These are phyloP conservation scores for Ganoderma lucidum DNA, from an alignment of 1,284 basidiomycete genomes.

Conservation along the genomic window DNA sequence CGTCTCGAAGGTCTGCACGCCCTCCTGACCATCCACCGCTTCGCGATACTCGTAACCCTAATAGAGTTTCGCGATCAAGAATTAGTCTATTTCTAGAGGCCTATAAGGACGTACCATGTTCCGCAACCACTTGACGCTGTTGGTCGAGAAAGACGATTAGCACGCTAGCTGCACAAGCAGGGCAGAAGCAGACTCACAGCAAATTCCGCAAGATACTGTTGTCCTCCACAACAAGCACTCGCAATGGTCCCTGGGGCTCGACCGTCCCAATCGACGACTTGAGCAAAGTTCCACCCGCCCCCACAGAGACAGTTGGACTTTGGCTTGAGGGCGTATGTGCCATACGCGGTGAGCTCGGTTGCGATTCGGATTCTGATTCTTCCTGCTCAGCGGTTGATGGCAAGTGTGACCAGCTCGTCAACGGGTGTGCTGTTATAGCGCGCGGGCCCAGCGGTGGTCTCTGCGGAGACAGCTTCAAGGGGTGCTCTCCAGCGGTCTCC, in stretches of 20 bases:
- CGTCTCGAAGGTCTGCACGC: conserved; percentile 78
- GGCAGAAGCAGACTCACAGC: conserved; percentile 55
- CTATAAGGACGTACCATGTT: conserved; percentile 56
- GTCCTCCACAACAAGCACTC: conserved; percentile 86
- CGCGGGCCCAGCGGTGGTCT: conserved; percentile 57
- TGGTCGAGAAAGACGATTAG: conserved; percentile 36
- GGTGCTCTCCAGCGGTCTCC: conserved; percentile 40
- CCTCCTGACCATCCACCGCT: conserved; percentile 86
- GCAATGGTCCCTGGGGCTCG: conserved; percentile 51
- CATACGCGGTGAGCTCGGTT: conserved; percentile 27
- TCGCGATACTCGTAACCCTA: conserved; percentile 83
- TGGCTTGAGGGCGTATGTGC: conserved; percentile 47
- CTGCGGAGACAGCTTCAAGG: conserved; percentile 21
- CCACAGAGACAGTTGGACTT: conserved; percentile 62
- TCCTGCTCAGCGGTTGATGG: conserved; percentile 44
- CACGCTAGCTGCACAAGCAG: conserved; percentile 34
- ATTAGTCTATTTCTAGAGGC: background rate
- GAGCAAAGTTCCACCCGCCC: conserved; percentile 65
- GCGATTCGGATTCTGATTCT: conserved; percentile 37
- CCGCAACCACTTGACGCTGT: conserved; percentile 80
- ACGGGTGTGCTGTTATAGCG: conserved; percentile 57
- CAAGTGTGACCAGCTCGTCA: conserved; percentile 48
- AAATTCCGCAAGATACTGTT: conserved; percentile 79
- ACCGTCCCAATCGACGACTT: conserved; percentile 64
- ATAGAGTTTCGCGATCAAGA: background rate